A percentile compares a stretch with the other conserved stretches of the same genome.
Conservation (phyloP, 495 filamentous ascomycete genomes). For the Diplogelasinospora grovesii region DNA sequence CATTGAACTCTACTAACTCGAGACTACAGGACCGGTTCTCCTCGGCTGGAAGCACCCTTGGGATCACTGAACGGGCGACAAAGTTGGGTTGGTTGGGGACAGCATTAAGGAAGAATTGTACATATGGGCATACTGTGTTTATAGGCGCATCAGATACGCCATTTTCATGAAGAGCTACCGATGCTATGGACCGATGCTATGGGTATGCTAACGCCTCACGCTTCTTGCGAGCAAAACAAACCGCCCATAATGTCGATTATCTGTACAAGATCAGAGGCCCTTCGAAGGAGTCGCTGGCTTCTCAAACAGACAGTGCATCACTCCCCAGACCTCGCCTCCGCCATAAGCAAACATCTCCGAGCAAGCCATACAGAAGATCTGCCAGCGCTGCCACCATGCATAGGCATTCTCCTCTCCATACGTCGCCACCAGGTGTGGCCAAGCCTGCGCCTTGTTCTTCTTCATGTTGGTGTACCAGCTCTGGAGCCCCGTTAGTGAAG, state of each 20-base stretch:
- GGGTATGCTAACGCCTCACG: no score
- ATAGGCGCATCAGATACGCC: neutral
- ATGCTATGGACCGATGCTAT: neutral
- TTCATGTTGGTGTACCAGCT: slow-evolving; percentile 29
- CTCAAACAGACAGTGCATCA: slow-evolving; percentile 55
- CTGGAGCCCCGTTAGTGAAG: neutral
- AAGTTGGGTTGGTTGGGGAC: neutral
- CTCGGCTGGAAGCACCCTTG: slow-evolving; percentile 96
- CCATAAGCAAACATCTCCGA: slow-evolving; percentile 58
- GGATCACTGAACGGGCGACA: slow-evolving; percentile 72
- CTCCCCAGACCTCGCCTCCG: slow-evolving; percentile 57
- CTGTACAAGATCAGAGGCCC: no score
- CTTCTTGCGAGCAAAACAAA: no score
- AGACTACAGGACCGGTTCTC: slow-evolving; percentile 54
- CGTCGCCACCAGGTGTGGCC: slow-evolving; percentile 53
- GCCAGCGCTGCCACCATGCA: slow-evolving; percentile 60
- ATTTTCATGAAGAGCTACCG: neutral
- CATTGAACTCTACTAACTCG: slow-evolving; percentile 27
- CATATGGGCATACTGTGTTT: slow-evolving; percentile 7
- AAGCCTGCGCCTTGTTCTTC: slow-evolving; percentile 46
- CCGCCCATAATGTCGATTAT: no score
- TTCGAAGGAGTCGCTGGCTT: no score
- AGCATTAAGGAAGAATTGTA: slow-evolving; percentile 10
- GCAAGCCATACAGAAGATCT: slow-evolving; percentile 63
- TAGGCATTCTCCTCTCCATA: slow-evolving; percentile 49